Percentiles rank a stretch among this genome's conserved stretches.
phyloP scores from a whole-genome alignment of 2,329 filamentous ascomycete genomes.

The Alternaria burnsii region DNA sequence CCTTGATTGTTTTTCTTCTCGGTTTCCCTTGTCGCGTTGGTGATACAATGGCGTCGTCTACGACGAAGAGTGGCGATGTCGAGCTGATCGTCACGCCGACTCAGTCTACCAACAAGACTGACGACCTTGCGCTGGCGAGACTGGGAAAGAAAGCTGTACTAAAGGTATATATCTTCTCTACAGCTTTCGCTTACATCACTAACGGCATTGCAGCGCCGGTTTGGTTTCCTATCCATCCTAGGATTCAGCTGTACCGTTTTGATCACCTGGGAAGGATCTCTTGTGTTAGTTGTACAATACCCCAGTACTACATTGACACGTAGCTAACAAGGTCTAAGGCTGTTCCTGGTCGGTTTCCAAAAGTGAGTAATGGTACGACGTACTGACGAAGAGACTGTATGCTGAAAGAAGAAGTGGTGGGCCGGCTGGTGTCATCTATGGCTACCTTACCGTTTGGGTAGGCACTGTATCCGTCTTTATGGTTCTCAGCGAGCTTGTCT shows the following conservation, averaged over 20 bases:
- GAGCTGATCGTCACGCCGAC: slow-evolving; percentile 20
- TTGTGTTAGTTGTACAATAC: slow-evolving; percentile 27
- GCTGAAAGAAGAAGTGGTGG: slow-evolving; percentile 32
- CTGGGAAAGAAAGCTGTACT: slow-evolving; percentile 36
- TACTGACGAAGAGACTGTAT: background rate
- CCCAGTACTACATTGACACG: background rate
- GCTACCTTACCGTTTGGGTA: slow-evolving; percentile 40
- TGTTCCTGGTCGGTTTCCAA: slow-evolving; percentile 28
- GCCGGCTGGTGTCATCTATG: slow-evolving; percentile 42
- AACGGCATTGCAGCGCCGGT: slow-evolving; percentile 28
- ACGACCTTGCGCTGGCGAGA: slow-evolving; percentile 30
- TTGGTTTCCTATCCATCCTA: slow-evolving; percentile 37
- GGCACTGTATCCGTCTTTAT: slow-evolving; percentile 41
- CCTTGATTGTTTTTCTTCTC: background rate
- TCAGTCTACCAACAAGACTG: slow-evolving; percentile 20
- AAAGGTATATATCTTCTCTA: slow-evolving; percentile 21
- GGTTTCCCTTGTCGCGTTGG: background rate
- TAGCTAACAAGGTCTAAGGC: slow-evolving; percentile 20
- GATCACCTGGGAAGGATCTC: slow-evolving; percentile 40
- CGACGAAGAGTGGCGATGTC: slow-evolving; percentile 20
- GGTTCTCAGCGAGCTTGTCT: slow-evolving; percentile 44
- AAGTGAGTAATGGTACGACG: slow-evolving; percentile 24
- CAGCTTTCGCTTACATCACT: background rate
- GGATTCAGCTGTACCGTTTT: slow-evolving; percentile 41
- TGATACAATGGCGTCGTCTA: slow-evolving; percentile 20